A percentile compares a stretch with the other conserved stretches of the same genome.
phyloP scores from a whole-genome alignment of 1,284 basidiomycete genomes.

The Apiotrichum laibachii region DNA sequence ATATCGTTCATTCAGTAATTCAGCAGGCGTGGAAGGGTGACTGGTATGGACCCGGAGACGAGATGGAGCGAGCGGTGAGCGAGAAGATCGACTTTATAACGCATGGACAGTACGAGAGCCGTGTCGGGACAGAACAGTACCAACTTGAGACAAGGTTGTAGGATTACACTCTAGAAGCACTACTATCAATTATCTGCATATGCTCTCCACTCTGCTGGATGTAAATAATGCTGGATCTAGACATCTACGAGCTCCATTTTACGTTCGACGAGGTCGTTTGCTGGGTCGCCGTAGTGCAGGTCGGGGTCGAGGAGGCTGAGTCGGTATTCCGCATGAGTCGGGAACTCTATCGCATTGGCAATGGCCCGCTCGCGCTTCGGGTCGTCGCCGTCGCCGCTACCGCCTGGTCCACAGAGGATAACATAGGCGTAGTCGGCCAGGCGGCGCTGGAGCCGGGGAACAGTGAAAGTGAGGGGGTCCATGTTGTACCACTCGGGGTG shows the following conservation, averaged over 20 bases:
- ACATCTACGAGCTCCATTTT: no score
- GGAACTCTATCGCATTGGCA: background rate
- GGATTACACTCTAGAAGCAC: slow-evolving; percentile 22
- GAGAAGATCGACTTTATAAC: background rate
- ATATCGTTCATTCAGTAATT: background rate
- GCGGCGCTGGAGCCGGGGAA: background rate
- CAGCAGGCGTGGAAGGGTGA: slow-evolving; percentile 2
- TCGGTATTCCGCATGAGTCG: background rate
- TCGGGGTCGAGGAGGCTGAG: no score
- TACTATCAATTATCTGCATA: slow-evolving; percentile 5
- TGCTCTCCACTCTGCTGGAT: no score
- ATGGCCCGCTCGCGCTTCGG: background rate
- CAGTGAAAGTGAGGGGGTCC: background rate
- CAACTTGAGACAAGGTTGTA: background rate
- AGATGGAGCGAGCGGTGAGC: slow-evolving; percentile 1
- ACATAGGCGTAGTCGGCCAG: background rate
- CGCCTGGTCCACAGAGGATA: background rate
- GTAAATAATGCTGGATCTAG: background rate
- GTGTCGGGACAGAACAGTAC: background rate
- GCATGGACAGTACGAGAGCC: background rate
- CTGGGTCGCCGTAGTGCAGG: background rate
- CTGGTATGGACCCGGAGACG: slow-evolving; percentile 6
- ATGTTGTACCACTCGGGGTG: background rate
- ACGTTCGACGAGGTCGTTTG: no score
- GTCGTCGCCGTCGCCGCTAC: background rate